A percentile compares a stretch with the other conserved stretches of the same genome.
phyloP scores from a whole-genome alignment of 1,139 yeast species.

The Saccharomyces hybrid region DNA sequence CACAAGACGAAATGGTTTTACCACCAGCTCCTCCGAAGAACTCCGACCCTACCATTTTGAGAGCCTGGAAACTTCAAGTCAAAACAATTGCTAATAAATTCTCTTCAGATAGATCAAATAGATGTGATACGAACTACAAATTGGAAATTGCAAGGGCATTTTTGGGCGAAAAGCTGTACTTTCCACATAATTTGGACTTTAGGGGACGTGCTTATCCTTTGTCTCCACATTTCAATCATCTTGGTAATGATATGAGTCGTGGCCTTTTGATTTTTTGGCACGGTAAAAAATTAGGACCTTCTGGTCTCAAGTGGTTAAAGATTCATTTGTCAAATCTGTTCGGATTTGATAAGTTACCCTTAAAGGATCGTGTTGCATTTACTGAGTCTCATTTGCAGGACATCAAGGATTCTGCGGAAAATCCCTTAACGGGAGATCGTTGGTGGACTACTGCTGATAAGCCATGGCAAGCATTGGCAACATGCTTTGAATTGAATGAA shows the following conservation, averaged over 20 bases:
- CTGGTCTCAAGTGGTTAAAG: slow-evolving; percentile 81
- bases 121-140: slow-evolving; percentile 91
- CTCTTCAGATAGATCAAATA: slow-evolving; percentile 65
- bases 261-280: slow-evolving; percentile 84
- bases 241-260: slow-evolving; percentile 88
- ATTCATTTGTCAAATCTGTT: slow-evolving; percentile 82
- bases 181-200: slow-evolving; percentile 91
- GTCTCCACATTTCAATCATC: slow-evolving; percentile 70
- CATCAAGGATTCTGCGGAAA: slow-evolving; percentile 55
- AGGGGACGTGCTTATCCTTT: slow-evolving; percentile 95
- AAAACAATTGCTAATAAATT: slow-evolving; percentile 52
- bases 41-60: slow-evolving; percentile 66
- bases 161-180: slow-evolving; percentile 78
- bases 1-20: slow-evolving; percentile 43
- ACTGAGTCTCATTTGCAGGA: slow-evolving; percentile 61
- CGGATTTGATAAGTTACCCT: slow-evolving; percentile 80
- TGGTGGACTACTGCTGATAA: slow-evolving; percentile 90
- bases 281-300: slow-evolving; percentile 66
- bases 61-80: slow-evolving; percentile 59
- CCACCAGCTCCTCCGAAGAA: slow-evolving; percentile 60
- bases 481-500: slow-evolving; percentile 69
- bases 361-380: slow-evolving; percentile 65
- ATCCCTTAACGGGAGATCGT: slow-evolving; percentile 53
- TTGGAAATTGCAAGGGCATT: slow-evolving; percentile 92
- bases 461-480: slow-evolving; percentile 92